A percentile compares a stretch with the other conserved stretches of the same genome.
Conservation (phyloP, 2,329 filamentous ascomycete species). For the Colletotrichum somersetense region DNA sequence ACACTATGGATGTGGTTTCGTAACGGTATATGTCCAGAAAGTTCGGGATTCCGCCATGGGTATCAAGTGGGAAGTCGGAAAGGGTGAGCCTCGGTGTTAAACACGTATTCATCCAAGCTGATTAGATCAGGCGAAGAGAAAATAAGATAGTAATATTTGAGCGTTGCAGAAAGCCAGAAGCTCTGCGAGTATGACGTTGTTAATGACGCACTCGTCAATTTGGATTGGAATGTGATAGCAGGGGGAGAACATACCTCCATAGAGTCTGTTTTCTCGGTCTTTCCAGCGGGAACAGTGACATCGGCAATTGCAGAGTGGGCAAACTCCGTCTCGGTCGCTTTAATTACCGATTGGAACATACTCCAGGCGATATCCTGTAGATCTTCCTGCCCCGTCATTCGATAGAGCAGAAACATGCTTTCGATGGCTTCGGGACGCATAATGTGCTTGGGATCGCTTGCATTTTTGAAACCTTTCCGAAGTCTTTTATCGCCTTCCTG, state of each 20-base stretch:
- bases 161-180: slow-evolving; percentile 79
- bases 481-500: slow-evolving; percentile 45
- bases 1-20: neutral
- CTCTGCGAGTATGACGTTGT: slow-evolving; percentile 56
- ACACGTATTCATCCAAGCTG: slow-evolving; percentile 76
- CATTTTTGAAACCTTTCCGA: slow-evolving; percentile 72
- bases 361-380: slow-evolving; percentile 65
- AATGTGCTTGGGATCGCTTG: slow-evolving; percentile 62
- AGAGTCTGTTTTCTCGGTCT: slow-evolving; percentile 54
- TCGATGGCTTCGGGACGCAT: slow-evolving; percentile 66
- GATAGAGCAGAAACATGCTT: slow-evolving; percentile 66
- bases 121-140: slow-evolving; percentile 75
- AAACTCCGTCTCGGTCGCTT: slow-evolving; percentile 59
- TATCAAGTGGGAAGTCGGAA: slow-evolving; percentile 44
- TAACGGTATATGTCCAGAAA: neutral
- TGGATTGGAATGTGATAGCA: slow-evolving; percentile 42
- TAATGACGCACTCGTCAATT: neutral
- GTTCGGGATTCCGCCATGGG: slow-evolving; percentile 12
- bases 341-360: slow-evolving; percentile 63
- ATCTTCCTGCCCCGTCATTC: slow-evolving; percentile 61
- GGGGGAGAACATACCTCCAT: slow-evolving; percentile 47
- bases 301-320: slow-evolving; percentile 63
- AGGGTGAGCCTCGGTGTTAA: slow-evolving; percentile 68
- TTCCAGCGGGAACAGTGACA: slow-evolving; percentile 64
- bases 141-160: slow-evolving; percentile 82